A percentile compares a stretch with the other conserved stretches of the same genome.
Conservation (phyloP, 345 rosid species). For the Eucalyptus pauciflora region DNA sequence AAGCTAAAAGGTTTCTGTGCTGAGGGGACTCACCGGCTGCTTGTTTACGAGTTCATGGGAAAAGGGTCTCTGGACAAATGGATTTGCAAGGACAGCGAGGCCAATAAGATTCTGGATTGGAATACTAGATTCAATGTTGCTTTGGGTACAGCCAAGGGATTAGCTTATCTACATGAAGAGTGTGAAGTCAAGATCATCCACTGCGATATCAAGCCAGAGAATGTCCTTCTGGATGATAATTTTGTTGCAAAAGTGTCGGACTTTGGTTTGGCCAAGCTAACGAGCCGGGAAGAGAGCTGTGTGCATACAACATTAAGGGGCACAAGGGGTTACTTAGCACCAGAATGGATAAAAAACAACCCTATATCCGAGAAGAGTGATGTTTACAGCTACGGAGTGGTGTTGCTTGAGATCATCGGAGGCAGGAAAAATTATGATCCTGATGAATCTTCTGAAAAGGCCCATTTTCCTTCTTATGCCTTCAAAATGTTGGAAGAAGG, state of each 20-base stretch:
- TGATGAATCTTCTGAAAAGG: conserved; percentile 10
- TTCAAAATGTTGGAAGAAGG: conserved; percentile 34
- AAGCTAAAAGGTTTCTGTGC: conserved; percentile 46
- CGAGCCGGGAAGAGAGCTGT: conserved; percentile 25
- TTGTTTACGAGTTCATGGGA: conserved; percentile 38
- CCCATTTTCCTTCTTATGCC: conserved; percentile 24
- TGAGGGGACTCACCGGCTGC: conserved; percentile 30
- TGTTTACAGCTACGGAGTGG: conserved; percentile 36
- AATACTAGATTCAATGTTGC: conserved; percentile 20
- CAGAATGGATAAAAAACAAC: conserved; percentile 37
- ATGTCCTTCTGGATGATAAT: conserved; percentile 28
- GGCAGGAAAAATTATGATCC: conserved; percentile 29
- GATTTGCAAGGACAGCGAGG: conserved; percentile 12
- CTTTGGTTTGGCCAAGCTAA: conserved; percentile 36
- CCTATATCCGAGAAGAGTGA: conserved; percentile 39
- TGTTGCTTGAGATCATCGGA: conserved; percentile 37
- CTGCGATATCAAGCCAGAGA: conserved; percentile 32
- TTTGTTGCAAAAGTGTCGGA: conserved; percentile 34
- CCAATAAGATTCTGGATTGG: conserved; percentile 16
- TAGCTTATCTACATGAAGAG: conserved; percentile 37
- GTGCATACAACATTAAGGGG: conserved; percentile 33
- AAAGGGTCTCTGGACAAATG: conserved; percentile 33
- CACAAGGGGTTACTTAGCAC: conserved; percentile 47
- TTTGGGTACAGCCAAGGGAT: conserved; percentile 22
- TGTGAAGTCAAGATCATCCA: conserved; percentile 32